phyloP scores from a whole-genome alignment of 208 protist species.

The Leishmania gerbilli region DNA sequence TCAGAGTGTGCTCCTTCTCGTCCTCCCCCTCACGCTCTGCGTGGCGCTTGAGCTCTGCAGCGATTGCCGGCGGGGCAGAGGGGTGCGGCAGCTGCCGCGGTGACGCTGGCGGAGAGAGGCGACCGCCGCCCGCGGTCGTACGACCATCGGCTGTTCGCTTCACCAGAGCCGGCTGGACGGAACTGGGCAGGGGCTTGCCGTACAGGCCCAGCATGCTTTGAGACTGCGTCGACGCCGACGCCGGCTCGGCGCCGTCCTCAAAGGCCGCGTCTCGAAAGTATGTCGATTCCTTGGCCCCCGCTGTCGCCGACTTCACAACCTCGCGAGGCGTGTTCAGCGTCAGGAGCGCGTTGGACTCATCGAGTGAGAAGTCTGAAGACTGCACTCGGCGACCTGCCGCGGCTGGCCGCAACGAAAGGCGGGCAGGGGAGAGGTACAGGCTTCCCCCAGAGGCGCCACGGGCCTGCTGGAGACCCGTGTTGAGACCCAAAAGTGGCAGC shows the following conservation, averaged over 20 bases:
- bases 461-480: not conserved
- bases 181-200: not conserved
- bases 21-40: not conserved
- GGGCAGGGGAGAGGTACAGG: not conserved
- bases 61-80: not conserved
- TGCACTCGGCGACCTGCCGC: constrained; percentile 5
- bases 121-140: not conserved
- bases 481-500: not conserved
- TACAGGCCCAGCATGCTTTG: not conserved
- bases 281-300: not conserved
- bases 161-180: not conserved
- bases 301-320: not conserved
- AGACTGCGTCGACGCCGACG: not conserved
- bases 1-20: not conserved
- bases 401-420: not conserved
- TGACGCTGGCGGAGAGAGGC: not conserved
- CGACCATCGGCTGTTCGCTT: not conserved
- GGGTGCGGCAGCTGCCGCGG: not conserved
- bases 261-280: not conserved
- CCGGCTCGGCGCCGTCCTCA: not conserved
- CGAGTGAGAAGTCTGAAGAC: constrained; percentile 18
- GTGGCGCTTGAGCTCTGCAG: not conserved
- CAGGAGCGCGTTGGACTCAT: constrained; percentile 18
- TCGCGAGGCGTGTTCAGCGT: constrained; percentile 20
- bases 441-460: not conserved